phyloP scores from a whole-genome alignment of 192 early-diverging fungal genomes.

The Chytriomyces confervae region DNA sequence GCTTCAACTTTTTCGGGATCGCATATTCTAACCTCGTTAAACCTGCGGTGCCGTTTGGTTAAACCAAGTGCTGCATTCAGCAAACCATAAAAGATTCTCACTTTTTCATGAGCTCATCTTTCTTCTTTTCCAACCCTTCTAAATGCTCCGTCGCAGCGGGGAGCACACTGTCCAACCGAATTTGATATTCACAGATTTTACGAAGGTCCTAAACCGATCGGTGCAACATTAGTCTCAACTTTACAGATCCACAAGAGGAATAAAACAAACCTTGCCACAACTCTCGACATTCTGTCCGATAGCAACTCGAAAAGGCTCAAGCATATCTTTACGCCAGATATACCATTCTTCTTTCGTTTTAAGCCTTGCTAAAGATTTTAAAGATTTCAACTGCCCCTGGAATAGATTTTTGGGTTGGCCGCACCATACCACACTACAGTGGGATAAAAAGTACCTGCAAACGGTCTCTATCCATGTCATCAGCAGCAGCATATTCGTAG shows the following conservation, averaged over 20 bases:
- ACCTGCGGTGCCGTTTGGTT: not conserved
- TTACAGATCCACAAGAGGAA: not conserved
- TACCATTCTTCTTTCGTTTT: slow-evolving; percentile 46
- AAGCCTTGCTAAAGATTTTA: slow-evolving; percentile 32
- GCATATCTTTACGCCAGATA: slow-evolving; percentile 36
- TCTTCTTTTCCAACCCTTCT: not conserved
- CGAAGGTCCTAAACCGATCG: slow-evolving; percentile 6
- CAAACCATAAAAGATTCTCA: not conserved
- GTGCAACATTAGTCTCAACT: not conserved
- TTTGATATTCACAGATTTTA: not conserved
- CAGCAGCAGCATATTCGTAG: slow-evolving; percentile 27
- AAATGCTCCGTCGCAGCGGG: not conserved
- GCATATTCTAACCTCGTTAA: not conserved
- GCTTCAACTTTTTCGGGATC: not conserved
- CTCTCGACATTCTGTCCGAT: slow-evolving; percentile 20
- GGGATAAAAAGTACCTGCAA: no score
- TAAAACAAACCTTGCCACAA: slow-evolving; percentile 24
- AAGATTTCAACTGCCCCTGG: slow-evolving; percentile 36
- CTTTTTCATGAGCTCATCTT: slow-evolving; percentile 5
- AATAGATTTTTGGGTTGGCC: not conserved
- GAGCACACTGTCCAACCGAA: not conserved
- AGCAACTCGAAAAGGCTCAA: slow-evolving; percentile 29
- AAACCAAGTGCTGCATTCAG: not conserved
- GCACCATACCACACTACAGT: not conserved
- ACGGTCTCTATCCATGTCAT: slow-evolving; percentile 3